Evolutionary conservation across 2,329 filamentous ascomycete genomes (phyloP).

Genomic region (Metarhizium rileyi): DNA sequence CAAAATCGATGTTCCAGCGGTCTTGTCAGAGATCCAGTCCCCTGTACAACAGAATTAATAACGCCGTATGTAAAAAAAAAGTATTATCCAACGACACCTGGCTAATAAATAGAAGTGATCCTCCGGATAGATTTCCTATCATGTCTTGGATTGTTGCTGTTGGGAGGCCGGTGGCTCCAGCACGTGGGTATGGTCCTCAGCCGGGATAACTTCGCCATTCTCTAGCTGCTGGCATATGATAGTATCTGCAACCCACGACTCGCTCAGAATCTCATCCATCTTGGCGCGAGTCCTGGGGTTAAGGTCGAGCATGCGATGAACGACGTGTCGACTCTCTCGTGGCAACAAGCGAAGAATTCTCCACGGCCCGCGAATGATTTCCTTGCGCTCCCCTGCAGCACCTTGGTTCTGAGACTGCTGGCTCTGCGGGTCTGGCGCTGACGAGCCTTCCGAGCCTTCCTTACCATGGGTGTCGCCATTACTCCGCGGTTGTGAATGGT

Average conservation of each 20-base stretch:
- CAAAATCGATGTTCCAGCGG: neutral
- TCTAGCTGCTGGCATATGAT: conserved; percentile 74
- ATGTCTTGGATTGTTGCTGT: conserved; percentile 17
- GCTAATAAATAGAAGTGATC: neutral
- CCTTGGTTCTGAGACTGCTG: conserved; percentile 7
- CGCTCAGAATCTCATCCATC: conserved; percentile 75
- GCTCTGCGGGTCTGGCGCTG: conserved; percentile 6
- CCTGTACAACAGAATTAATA: neutral
- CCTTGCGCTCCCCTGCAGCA: conserved; percentile 44
- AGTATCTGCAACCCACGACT: conserved; percentile 83
- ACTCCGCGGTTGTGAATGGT: conserved; percentile 3
- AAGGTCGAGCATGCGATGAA: conserved; percentile 85
- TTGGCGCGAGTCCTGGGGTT: conserved; percentile 74
- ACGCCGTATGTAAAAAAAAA: neutral
- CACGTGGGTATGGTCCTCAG: conserved; percentile 72
- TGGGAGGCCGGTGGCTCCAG: conserved; percentile 59
- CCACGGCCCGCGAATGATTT: conserved; percentile 88
- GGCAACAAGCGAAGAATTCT: conserved; percentile 78
- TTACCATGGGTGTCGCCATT: neutral
- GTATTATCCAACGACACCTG: neutral
- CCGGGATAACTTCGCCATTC: conserved; percentile 58
- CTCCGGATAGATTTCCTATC: neutral
- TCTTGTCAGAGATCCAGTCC: conserved; percentile 1
- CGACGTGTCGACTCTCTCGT: conserved; percentile 79
- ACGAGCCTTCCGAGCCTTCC: conserved; percentile 1